Conservation (phyloP, 108 stramenopile genomes). For the Thalassiosira profunda region DNA sequence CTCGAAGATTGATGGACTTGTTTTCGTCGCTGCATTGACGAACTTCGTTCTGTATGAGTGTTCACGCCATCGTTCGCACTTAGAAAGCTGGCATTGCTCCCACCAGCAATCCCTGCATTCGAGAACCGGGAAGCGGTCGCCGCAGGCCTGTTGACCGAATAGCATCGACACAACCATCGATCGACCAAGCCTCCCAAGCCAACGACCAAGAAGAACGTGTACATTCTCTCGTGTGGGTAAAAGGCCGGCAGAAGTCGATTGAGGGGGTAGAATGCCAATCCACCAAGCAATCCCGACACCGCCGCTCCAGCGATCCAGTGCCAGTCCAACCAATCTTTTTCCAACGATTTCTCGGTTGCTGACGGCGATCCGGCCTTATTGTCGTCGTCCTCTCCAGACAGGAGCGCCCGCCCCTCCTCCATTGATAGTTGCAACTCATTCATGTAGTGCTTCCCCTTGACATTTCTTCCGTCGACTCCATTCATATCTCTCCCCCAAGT, state of each 20-base stretch:
- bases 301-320: conserved; percentile 25
- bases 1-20: neutral
- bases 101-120: neutral
- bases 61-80: neutral
- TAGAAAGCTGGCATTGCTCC: neutral
- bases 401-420: conserved; percentile 16
- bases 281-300: conserved; percentile 12
- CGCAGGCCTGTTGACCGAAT: neutral
- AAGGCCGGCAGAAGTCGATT: conserved; percentile 9
- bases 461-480: neutral
- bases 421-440: neutral
- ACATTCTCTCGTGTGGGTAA: conserved; percentile 2
- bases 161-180: conserved; percentile 6
- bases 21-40: conserved; percentile 20
- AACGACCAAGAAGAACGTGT: neutral
- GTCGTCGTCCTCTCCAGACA: neutral
- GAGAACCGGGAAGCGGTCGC: neutral
- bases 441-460: neutral
- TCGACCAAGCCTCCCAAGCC: neutral
- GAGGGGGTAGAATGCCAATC: conserved; percentile 19
- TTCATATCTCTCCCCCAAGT: conserved; percentile 3
- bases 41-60: neutral
- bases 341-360: neutral
- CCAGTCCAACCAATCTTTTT: conserved; percentile 14
- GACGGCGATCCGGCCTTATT: too few species aligned